Evolutionary conservation across 805 yeast genomes (phyloP), one percentile per base, ranked within the genome.

Genomic region (Hanseniaspora pseudoguilliermondii): DNA sequence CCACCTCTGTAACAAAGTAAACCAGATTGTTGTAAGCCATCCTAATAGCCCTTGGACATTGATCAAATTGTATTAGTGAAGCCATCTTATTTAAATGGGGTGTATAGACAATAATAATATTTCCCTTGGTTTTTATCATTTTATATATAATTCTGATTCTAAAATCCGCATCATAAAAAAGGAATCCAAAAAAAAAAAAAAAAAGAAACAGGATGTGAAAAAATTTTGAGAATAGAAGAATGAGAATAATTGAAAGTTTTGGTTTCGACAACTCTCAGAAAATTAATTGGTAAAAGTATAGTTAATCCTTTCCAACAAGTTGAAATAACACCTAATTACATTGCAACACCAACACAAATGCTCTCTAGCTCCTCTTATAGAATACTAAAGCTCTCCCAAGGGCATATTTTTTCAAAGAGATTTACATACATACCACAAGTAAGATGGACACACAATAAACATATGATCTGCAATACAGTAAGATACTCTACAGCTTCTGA

Each of bases 1-100:
- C 35, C 18, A 46, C 39, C 27, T 53, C 50, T 6, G 50, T 38
- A 16, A 53, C 50, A 39, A 53, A 53, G 23, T 23, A 44, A 39
- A 38, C 25, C 11, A 53, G 35, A 32, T 53, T 53, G 6, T 46
- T 53, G 13, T 39, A 46, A 7, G 46, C 21, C 27, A 53, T 38
- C 21, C 46, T 35, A n/a, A 53, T 39, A 10, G 32, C 47, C 25
- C 27, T 44, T 16, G 56, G 56, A 15, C 41, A 16, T 6, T 35
- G 21, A 27, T 20, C 10, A 29, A 18, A 8, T n/a, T 27, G 9
- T 16, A 43, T 25, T 13, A 16, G 4, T 20, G 47, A 43, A 27
- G 36, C 8, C 23, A 27, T 44, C 13, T 16, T 42, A 4, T 5
- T 23, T 3, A 13, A 11, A 15, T 41, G 5, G 27, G 29, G 7